Conservation (phyloP, 805 yeast genomes). For the Suhomyces sp. region DNA sequence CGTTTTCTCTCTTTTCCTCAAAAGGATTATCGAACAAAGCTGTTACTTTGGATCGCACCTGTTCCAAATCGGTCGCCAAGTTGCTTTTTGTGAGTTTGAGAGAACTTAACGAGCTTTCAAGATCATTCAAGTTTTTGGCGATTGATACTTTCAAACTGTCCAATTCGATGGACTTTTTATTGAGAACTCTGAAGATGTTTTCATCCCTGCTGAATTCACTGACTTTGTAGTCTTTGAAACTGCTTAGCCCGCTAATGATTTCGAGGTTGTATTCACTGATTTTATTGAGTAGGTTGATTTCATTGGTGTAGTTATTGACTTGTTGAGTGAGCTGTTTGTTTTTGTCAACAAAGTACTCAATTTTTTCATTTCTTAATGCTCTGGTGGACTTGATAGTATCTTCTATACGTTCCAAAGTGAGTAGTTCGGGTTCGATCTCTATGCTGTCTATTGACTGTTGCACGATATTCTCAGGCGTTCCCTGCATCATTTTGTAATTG, state of each 20-base stretch:
- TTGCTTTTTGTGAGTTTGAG: conserved; percentile 33
- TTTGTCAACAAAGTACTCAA: conserved; percentile 10
- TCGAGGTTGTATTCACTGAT: conserved; percentile 22
- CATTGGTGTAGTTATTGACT: conserved; percentile 8
- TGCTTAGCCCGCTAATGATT: conserved; percentile 12
- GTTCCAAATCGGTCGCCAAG: conserved; percentile 34
- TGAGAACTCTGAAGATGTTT: conserved; percentile 26
- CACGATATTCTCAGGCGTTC: conserved; percentile 33
- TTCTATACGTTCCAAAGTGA: conserved; percentile 43
- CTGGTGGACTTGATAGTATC: conserved; percentile 32
- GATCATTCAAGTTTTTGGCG: conserved; percentile 51
- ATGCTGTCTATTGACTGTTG: conserved; percentile 46
- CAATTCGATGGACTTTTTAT: conserved; percentile 27
- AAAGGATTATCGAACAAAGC: conserved; percentile 10
- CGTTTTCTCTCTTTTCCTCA: conserved; percentile 28
- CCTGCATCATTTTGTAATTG: conserved; percentile 23
- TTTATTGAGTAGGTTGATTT: conserved; percentile 17
- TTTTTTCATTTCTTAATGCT: conserved; percentile 23
- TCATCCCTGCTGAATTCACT: conserved; percentile 10
- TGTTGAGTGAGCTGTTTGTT: conserved; percentile 9
- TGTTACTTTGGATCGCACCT: conserved; percentile 18
- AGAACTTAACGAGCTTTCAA: conserved; percentile 42
- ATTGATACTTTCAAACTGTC: conserved; percentile 49
- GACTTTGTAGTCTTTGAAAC: conserved; percentile 22
- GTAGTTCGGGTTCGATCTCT: conserved; percentile 51